Evolutionary conservation across 1,284 basidiomycete genomes (phyloP), one percentile per base, ranked within the genome.

Genomic region (Blastosporella zonata): DNA sequence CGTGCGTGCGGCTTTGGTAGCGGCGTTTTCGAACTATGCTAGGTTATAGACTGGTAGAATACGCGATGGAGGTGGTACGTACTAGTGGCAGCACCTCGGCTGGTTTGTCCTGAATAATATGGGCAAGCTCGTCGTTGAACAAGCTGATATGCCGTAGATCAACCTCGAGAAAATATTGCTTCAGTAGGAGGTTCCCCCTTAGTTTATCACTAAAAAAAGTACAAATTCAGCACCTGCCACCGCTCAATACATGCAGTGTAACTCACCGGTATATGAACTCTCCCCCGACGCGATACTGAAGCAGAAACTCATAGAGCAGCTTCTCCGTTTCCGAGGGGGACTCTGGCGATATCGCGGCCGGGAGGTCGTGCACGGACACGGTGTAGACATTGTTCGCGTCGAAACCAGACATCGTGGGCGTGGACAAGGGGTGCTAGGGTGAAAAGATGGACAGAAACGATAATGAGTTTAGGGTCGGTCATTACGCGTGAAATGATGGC

Each of bases 91-190:
- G 72, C 51, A 96, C 81, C 56, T 98, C 97, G 17, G 87, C 84
- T 2, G 97, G 97, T 57, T 78, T 77, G 58, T 95, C 90, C 61
- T 97, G 90, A 47, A 98, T 84, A 21, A 83, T 82, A 65, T 96
- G 92, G 0, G 93, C 93, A 15, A 99, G 76, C 62, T 96, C 91
- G 59, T 97, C 93, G 62, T 95, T 94, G 77, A 88, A 99, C 18
- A 96, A 76, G 55, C 87, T 83, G 38, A 99, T 70, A 69, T 99
- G 93, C 41, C 87, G 82, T 56, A 99, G 78, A 66, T 97, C 92
- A 17, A 99, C 87, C 62, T 99, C 95, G 18, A 99, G 79, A 15
- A 93, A 81, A 62, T 95, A 86, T 57, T 95, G 91, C 66, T 94
- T 95, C 52, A 97, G 71, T 12, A 99, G 78, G 31, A 98, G 69